Evolutionary conservation across 2,329 filamentous ascomycete species (phyloP), one percentile per base, ranked within the genome.

Genomic region (Dactylellina drechsleri): DNA sequence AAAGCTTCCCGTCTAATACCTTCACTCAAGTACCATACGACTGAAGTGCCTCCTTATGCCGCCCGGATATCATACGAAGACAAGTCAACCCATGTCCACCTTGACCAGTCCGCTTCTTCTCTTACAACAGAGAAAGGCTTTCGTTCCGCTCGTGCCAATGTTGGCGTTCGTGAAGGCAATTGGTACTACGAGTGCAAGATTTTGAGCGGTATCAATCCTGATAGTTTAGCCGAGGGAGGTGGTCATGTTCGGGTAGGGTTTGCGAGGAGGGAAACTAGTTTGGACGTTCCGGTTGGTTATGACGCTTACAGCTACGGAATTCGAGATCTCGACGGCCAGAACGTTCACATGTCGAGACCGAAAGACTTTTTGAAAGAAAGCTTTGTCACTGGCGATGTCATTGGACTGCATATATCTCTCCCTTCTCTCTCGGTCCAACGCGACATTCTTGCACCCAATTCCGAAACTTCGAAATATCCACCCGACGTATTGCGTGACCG

Each of bases 181-280:
- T 92, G 92, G 85, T 99, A 96, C 82, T 99, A 93, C 85, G 95
- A 99, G 83, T 93, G 94, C 82, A 93, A 91, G 80, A 88, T 99
- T 64, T 90, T 93, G 8, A 88, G 89, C 77, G 95, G 95, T 41
- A 89, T 92, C 49, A 76, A 54, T 62, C 72, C 43, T 15, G 65
- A 75, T 4, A 74, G 77, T 18, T 52, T 61, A 7, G 54, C 75
- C 10, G 76, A 77, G 20, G 79, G 77, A 60, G 85, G 84, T 50
- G 86, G 85, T 79, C 91, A 86, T 80, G 90, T 98, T 23, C 91
- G 95, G 6, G 87, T 98, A 81, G 96, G 96, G 2, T 98, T 92
- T 84, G 91, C 91, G 1, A 84, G 92, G 76, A 85, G 92, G 57
- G 92, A 96, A 81, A 77, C 75, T 43, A 73, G 91, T 0, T 83